These are phyloP conservation scores for Aspergillus alliaceus DNA, from an alignment of 2,329 filamentous ascomycete genomes.

Conservation along the genomic window DNA sequence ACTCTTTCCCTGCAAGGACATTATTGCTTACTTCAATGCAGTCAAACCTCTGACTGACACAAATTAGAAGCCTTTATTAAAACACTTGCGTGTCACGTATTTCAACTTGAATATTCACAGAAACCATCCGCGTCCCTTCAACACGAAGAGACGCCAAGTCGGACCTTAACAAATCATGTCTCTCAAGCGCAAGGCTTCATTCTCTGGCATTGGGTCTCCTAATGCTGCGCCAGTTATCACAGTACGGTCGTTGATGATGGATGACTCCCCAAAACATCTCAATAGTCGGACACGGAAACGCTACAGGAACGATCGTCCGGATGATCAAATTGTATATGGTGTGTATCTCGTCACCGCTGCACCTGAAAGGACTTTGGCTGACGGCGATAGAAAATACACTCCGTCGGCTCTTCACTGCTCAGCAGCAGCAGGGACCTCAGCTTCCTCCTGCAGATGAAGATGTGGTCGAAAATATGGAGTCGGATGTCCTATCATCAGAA, in stretches of 20 bases:
- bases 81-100: not conserved
- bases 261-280: constrained; percentile 45
- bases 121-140: not conserved
- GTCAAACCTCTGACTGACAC: not conserved
- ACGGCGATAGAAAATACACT: constrained; percentile 41
- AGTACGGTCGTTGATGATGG: constrained; percentile 28
- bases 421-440: constrained; percentile 26
- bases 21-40: not conserved
- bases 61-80: not conserved
- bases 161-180: constrained; percentile 44
- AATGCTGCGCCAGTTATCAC: constrained; percentile 26
- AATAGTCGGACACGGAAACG: constrained; percentile 60
- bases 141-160: too few relatives aligned
- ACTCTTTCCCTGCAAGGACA: not conserved
- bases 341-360: constrained; percentile 18
- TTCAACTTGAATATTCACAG: not conserved
- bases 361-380: constrained; percentile 9
- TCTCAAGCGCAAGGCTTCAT: constrained; percentile 60
- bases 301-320: constrained; percentile 58
- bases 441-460: constrained; percentile 15
- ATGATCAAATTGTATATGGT: constrained; percentile 58
- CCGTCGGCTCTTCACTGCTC: constrained; percentile 43
- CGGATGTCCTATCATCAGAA: constrained; percentile 25
- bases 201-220: constrained; percentile 45
- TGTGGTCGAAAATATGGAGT: constrained; percentile 29